Conservation (phyloP, 345 rosid genomes). For the Schrenkiella parvula region DNA sequence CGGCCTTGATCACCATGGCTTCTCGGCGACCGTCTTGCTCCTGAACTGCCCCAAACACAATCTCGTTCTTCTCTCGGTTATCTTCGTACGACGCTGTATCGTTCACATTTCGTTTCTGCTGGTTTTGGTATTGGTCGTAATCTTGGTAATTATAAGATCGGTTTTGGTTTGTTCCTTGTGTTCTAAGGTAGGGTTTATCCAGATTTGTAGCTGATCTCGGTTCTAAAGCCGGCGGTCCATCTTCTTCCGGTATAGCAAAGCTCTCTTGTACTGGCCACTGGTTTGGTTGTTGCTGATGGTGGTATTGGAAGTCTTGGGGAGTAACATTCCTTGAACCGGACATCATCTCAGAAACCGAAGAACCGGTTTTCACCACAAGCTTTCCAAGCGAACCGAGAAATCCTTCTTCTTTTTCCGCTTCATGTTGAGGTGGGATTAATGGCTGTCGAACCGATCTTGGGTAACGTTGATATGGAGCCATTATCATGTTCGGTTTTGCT, state of each 20-base stretch:
- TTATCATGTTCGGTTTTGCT: slow-evolving; percentile 37
- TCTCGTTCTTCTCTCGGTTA: slow-evolving; percentile 68
- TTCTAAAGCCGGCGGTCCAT: slow-evolving; percentile 67
- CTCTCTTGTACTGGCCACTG: slow-evolving; percentile 88
- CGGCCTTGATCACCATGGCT: slow-evolving; percentile 87
- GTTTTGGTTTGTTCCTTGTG: slow-evolving; percentile 48
- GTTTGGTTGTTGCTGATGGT: slow-evolving; percentile 31
- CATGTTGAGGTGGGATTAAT: slow-evolving; percentile 61
- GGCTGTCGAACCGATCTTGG: slow-evolving; percentile 63
- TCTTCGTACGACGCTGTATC: slow-evolving; percentile 64
- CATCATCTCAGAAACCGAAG: slow-evolving; percentile 54
- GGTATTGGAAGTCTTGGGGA: slow-evolving; percentile 37
- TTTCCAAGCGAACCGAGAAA: slow-evolving; percentile 69
- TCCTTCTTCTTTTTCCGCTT: slow-evolving; percentile 66
- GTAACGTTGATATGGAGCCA: slow-evolving; percentile 60
- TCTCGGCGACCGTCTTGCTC: slow-evolving; percentile 82
- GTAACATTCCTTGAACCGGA: slow-evolving; percentile 44
- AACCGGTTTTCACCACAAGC: slow-evolving; percentile 62
- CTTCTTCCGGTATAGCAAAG: slow-evolving; percentile 68
- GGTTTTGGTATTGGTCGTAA: slow-evolving; percentile 42
- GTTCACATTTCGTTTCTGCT: slow-evolving; percentile 38
- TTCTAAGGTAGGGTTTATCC: slow-evolving; percentile 49
- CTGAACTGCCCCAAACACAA: slow-evolving; percentile 91
- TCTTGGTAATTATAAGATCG: slow-evolving; percentile 41
- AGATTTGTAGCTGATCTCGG: slow-evolving; percentile 46